Evolutionary conservation across 345 rosid species (phyloP), one percentile per base, ranked within the genome.

Genomic region (Corymbia maculata): DNA sequence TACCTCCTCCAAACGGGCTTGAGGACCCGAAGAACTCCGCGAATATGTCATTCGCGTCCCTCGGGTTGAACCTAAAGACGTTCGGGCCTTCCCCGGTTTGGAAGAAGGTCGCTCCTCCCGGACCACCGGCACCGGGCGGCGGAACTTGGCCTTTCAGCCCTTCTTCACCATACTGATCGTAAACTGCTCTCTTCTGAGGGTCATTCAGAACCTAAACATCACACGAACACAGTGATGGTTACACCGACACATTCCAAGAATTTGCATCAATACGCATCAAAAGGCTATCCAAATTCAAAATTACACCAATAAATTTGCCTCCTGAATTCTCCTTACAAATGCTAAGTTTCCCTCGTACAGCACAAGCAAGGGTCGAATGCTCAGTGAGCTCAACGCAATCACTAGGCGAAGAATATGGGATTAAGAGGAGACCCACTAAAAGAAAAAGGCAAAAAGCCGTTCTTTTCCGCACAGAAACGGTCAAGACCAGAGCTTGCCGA

Each of bases 151-250:
- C 96, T 88, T 95, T 96, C 1, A 97, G 94, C 75, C 96, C 99
- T 90, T 97, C 98, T 90, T 97, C 98, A 32, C 99, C 99, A 70
- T 94, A 94, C 75, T 94, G 98, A 85, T 97, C 98, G 89, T 95
- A 97, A 13, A 96, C 82, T 45, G 94, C 95, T 93, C 97, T 96
- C 88, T 96, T 97, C 85, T 94, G 95, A 47, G 99, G 92, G 91
- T 97, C 98, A 88, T 97, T 96, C 84, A 95, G 86, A 87, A 97
- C 99, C 99, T 97, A 22, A n/a, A 30, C 64, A 51, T 28, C 79
- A 59, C 45, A 53, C 3, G 30, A 88, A 55, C 51, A 24, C 30
- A 5, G 22, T 42, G n/a, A 53, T 36, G 15, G 14, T 75, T 9
- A 36, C 49, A 42, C 49, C 1, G 49, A 75, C 84, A 6, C 13